Percentiles rank a stretch among this genome's conserved stretches.
phyloP scores from a whole-genome alignment of 345 rosid genomes.

The Cardamine occulta region DNA sequence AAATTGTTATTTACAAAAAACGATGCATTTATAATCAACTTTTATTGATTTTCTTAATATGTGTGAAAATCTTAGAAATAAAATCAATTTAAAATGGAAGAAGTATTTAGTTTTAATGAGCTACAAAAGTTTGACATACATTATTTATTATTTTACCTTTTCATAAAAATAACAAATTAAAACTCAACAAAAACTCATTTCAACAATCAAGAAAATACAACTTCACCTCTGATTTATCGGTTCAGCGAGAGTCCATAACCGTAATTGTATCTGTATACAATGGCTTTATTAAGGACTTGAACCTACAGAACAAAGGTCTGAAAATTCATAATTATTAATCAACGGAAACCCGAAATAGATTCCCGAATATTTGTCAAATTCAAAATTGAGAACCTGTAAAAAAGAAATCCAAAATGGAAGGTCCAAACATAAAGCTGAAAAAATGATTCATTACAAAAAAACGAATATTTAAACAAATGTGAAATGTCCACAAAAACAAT shows the following conservation, averaged over 20 bases:
- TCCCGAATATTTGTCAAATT: background rate
- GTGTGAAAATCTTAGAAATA: no score
- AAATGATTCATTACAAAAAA: conserved; percentile 1
- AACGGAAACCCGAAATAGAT: background rate
- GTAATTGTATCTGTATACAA: no score
- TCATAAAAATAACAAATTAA: no score
- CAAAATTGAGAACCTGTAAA: conserved; percentile 2
- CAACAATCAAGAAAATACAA: no score
- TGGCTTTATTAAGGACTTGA: no score
- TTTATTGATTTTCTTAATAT: no score
- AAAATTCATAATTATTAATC: background rate
- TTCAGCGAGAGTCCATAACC: no score
- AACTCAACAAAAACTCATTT: no score
- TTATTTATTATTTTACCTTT: background rate
- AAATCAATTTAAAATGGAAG: no score
- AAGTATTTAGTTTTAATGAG: background rate
- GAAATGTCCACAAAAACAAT: conserved; percentile 12
- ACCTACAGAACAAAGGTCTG: background rate
- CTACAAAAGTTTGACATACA: background rate
- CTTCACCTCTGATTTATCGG: no score
- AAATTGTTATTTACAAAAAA: no score
- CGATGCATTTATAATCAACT: no score
- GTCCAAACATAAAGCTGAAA: conserved; percentile 14
- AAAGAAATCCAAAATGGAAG: conserved; percentile 14
- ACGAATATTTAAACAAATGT: conserved; percentile 12